Evolutionary conservation across 2,329 filamentous ascomycete species (phyloP).

Genomic region (Clarireedia hainanense): DNA sequence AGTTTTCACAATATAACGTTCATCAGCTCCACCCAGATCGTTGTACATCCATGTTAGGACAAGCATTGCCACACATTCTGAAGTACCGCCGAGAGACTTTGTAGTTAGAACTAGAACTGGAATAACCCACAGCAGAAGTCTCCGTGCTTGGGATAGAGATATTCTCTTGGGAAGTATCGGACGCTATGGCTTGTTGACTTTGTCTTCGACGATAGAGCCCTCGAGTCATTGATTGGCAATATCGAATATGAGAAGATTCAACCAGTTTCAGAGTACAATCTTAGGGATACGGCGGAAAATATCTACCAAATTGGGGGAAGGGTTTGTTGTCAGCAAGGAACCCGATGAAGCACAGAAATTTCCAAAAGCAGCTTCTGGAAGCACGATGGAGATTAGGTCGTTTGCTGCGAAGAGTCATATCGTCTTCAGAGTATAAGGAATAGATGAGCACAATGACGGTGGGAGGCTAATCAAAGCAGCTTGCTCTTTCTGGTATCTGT

Average conservation of each 20-base stretch:
- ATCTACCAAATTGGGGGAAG: neutral
- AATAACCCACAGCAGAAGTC: neutral
- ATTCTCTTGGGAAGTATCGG: conserved; percentile 26
- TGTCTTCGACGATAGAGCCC: conserved; percentile 25
- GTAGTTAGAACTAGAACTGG: conserved; percentile 13
- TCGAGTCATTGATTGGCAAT: conserved; percentile 25
- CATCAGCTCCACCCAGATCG: conserved; percentile 8
- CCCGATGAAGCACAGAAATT: neutral
- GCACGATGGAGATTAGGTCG: too few relatives aligned
- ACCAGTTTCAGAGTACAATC: conserved; percentile 13
- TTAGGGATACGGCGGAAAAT: conserved; percentile 3
- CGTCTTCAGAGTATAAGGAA: too few relatives aligned
- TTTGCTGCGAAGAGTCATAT: too few relatives aligned
- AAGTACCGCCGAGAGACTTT: conserved; percentile 25
- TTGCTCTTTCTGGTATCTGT: too few relatives aligned
- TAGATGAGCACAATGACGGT: too few relatives aligned
- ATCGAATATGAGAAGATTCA: conserved; percentile 25
- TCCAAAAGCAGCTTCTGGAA: neutral
- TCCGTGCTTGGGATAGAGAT: neutral
- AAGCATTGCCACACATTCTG: conserved; percentile 12
- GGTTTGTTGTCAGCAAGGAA: neutral
- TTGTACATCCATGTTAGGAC: conserved; percentile 10
- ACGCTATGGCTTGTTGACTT: conserved; percentile 29
- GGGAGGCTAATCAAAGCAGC: too few relatives aligned
- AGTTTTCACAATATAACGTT: neutral